Evolutionary conservation across 2,329 filamentous ascomycete genomes (phyloP).

Genomic region (Aureobasidium subglaciale): DNA sequence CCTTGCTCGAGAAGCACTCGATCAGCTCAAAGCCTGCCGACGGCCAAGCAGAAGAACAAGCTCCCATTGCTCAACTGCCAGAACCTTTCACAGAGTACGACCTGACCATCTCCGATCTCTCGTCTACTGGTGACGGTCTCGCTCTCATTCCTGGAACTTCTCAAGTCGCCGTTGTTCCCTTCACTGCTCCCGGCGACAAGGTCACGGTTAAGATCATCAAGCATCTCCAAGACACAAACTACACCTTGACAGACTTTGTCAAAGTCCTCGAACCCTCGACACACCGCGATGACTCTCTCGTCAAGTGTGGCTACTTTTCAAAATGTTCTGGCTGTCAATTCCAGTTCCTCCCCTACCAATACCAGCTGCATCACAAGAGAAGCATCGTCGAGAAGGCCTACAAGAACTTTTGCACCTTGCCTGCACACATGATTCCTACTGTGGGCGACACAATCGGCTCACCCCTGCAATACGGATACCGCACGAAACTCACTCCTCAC

Average conservation of each 20-base stretch:
- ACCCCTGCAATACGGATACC: constrained; percentile 85
- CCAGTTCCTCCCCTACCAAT: constrained; percentile 87
- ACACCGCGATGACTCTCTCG: constrained; percentile 66
- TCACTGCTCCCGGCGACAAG: constrained; percentile 76
- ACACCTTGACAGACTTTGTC: constrained; percentile 76
- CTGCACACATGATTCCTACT: constrained; percentile 64
- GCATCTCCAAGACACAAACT: constrained; percentile 58
- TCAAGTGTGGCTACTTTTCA: constrained; percentile 80
- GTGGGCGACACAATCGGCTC: constrained; percentile 83
- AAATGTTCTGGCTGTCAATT: constrained; percentile 91
- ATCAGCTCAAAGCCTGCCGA: constrained; percentile 19
- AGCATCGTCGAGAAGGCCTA: constrained; percentile 86
- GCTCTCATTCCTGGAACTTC: constrained; percentile 61
- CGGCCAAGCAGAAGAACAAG: constrained; percentile 16
- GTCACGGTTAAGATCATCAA: constrained; percentile 72
- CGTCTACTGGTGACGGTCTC: constrained; percentile 87
- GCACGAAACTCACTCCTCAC: constrained; percentile 94
- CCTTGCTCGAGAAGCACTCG: constrained; percentile 32
- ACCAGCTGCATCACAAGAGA: constrained; percentile 79
- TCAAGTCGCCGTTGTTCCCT: constrained; percentile 80
- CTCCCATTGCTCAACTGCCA: constrained; percentile 41
- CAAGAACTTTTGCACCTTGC: constrained; percentile 78
- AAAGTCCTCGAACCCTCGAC: constrained; percentile 66
- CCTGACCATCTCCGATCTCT: constrained; percentile 72
- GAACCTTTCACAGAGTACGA: constrained; percentile 69